Percentiles rank a stretch among this genome's conserved stretches.
These are phyloP conservation scores for Neospora caninum DNA, from an alignment of 169 alveolate species.

Conservation along the genomic window DNA sequence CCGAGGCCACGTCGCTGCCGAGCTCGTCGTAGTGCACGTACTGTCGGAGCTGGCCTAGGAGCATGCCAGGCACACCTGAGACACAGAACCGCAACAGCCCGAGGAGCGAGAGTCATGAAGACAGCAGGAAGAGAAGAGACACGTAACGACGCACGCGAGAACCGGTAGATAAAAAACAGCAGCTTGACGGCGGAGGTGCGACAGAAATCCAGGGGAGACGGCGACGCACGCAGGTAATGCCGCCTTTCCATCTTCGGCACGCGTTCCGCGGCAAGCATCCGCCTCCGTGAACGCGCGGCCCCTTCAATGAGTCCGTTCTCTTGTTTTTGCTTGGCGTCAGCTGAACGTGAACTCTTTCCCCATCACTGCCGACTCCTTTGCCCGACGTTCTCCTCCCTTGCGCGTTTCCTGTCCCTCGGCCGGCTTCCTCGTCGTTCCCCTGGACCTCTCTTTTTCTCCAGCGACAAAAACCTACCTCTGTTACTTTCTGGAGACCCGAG, in stretches of 20 bases:
- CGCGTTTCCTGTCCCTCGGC: too few species aligned
- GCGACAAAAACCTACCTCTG: not conserved
- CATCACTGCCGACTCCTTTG: not conserved
- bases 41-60: not conserved
- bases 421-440: too few species aligned
- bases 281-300: too few species aligned
- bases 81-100: not conserved
- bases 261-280: too few species aligned
- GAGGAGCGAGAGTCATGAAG: not conserved
- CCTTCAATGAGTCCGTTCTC: not conserved
- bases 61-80: not conserved
- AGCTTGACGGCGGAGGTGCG: not conserved
- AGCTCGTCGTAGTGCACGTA: conserved; percentile 33
- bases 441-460: too few species aligned
- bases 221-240: not conserved
- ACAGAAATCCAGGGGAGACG: not conserved
- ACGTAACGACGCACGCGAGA: not conserved
- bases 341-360: not conserved
- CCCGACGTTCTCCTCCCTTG: not conserved
- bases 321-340: not conserved
- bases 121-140: not conserved
- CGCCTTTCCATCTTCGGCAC: too few species aligned
- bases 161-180: not conserved
- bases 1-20: not conserved
- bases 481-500: not conserved